Conservation (phyloP, 495 filamentous ascomycete genomes). For the Penicillium maclennaniae region DNA sequence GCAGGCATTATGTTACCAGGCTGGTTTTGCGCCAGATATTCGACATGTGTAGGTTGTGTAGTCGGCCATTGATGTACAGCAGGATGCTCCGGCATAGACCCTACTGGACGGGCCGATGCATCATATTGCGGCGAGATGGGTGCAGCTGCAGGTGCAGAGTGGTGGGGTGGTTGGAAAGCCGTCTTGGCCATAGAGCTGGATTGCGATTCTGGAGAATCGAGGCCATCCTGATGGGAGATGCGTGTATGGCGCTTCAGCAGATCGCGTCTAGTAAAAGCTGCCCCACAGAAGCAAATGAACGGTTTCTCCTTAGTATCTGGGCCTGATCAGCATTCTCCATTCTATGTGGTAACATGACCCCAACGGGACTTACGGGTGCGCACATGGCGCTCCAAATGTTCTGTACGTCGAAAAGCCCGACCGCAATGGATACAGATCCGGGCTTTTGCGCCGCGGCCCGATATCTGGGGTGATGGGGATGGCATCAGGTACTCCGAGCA, state of each 20-base stretch:
- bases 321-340: conserved; percentile 13
- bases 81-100: conserved; percentile 23
- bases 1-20: conserved; percentile 17
- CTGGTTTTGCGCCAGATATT: conserved; percentile 28
- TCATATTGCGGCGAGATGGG: conserved; percentile 21
- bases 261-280: conserved; percentile 51
- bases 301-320: conserved; percentile 54
- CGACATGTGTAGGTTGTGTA: conserved; percentile 14
- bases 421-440: conserved; percentile 41
- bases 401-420: conserved; percentile 40
- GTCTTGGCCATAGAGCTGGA: conserved; percentile 16
- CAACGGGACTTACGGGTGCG: conserved; percentile 47
- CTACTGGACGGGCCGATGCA: conserved; percentile 21
- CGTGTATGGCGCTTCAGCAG: conserved; percentile 51
- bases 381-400: conserved; percentile 53
- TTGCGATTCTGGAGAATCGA: conserved; percentile 33
- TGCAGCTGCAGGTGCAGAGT: conserved; percentile 18
- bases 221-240: conserved; percentile 36
- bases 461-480: conserved; percentile 31
- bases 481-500: conserved; percentile 32
- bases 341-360: conserved; percentile 12
- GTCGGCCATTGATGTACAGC: conserved; percentile 33
- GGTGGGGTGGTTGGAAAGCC: conserved; percentile 14
- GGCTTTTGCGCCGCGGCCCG: conserved; percentile 32
- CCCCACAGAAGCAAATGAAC: conserved; percentile 52